Conservation (phyloP, 2,329 filamentous ascomycete genomes). For the Zasmidium angulare region DNA sequence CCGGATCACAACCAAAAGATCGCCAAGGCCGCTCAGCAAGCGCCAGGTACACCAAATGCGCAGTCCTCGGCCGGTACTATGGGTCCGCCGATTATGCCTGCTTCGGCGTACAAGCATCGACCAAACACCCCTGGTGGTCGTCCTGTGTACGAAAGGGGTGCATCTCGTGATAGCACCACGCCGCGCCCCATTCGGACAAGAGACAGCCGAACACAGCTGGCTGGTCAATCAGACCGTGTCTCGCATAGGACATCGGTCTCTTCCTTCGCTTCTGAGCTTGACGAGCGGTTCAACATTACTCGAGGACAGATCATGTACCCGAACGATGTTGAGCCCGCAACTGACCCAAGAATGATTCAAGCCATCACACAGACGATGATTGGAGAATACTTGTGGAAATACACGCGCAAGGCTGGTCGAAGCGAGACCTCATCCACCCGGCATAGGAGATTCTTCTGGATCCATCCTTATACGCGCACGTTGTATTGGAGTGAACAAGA, state of each 20-base stretch:
- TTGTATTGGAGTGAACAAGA: conserved; percentile 96
- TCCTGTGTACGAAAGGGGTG: conserved; percentile 16
- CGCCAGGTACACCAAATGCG: conserved; percentile 34
- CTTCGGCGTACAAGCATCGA: conserved; percentile 64
- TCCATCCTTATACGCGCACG: conserved; percentile 94
- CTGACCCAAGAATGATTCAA: conserved; percentile 97
- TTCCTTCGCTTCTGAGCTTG: conserved; percentile 92
- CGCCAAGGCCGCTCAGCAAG: conserved; percentile 68
- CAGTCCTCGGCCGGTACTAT: conserved; percentile 54
- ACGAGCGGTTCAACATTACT: conserved; percentile 82
- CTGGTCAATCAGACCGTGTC: conserved; percentile 14
- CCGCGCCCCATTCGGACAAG: conserved; percentile 52
- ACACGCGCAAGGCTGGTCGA: conserved; percentile 90
- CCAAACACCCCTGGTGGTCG: conserved; percentile 30
- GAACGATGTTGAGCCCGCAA: conserved; percentile 63
- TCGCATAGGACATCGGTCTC: conserved; percentile 80
- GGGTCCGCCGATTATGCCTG: conserved; percentile 82
- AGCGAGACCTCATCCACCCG: conserved; percentile 84
- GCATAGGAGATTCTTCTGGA: conserved; percentile 97
- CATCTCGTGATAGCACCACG: conserved; percentile 54
- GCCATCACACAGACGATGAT: conserved; percentile 99
- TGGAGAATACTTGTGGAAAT: conserved; percentile 98
- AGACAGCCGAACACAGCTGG: conserved; percentile 34
- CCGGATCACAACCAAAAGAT: conserved; percentile 81
- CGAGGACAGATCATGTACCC: conserved; percentile 52